These are phyloP conservation scores for Aureobasidium sp. DNA, from an alignment of 2,329 filamentous ascomycete genomes.

Conservation along the genomic window DNA sequence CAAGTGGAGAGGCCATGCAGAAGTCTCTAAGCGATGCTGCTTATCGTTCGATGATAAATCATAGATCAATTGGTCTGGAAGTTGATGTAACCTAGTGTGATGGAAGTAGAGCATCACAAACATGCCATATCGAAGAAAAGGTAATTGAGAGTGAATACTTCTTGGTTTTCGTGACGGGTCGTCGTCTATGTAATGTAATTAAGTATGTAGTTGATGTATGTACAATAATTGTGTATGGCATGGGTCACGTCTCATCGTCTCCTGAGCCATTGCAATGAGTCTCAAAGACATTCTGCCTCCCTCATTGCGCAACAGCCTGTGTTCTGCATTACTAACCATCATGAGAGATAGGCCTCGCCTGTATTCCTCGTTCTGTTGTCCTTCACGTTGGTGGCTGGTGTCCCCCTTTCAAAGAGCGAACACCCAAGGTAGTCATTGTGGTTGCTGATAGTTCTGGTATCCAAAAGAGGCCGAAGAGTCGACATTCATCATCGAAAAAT, in stretches of 20 bases:
- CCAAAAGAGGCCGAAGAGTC: background rate
- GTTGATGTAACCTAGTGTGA: background rate
- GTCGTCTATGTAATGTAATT: background rate
- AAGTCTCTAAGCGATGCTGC: background rate
- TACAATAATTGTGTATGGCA: background rate
- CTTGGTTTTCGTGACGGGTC: background rate
- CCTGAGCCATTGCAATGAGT: background rate
- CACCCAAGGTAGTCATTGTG: background rate
- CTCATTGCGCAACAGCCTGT: background rate
- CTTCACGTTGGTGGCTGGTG: background rate
- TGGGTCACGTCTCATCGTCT: slow-evolving; percentile 1
- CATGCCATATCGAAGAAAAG: background rate
- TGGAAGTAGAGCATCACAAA: background rate
- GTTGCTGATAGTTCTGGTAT: background rate
- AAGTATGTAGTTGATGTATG: background rate
- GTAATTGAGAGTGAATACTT: background rate
- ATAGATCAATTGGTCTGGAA: background rate
- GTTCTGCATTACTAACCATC: background rate
- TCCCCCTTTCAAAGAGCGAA: background rate
- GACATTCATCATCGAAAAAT: slow-evolving; percentile 8
- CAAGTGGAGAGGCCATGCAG: background rate
- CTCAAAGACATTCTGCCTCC: background rate
- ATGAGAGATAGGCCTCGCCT: background rate
- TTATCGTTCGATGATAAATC: background rate
- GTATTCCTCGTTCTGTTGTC: background rate